Percentiles rank a stretch among this genome's conserved stretches.
Evolutionary conservation across 2,329 filamentous ascomycete species (phyloP).

Genomic region (Trichoderma brevicompactum): DNA sequence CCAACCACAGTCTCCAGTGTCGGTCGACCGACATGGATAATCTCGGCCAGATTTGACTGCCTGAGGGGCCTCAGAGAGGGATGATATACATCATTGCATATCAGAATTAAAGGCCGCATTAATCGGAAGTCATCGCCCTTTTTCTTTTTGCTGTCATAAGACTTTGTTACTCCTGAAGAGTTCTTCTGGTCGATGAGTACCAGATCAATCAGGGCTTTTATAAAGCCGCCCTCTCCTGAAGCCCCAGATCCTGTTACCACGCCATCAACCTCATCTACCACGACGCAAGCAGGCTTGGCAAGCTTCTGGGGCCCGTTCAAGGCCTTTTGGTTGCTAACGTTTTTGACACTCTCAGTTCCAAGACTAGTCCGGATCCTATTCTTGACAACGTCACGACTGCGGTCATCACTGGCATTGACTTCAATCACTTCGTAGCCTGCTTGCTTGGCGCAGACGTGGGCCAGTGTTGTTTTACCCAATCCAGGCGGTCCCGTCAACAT

Average conservation of each 20-base stretch:
- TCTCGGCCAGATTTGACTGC: constrained; percentile 83
- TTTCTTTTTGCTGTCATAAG: constrained; percentile 50
- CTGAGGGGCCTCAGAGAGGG: constrained; percentile 83
- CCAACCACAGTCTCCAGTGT: constrained; percentile 82
- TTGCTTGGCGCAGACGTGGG: constrained; percentile 93
- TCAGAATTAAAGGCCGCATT: constrained; percentile 85
- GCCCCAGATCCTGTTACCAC: constrained; percentile 79
- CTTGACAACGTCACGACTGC: constrained; percentile 86
- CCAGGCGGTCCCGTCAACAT: constrained; percentile 91
- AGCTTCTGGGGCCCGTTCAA: constrained; percentile 64
- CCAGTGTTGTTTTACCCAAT: constrained; percentile 92
- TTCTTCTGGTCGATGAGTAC: constrained; percentile 88
- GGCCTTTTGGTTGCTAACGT: constrained; percentile 65
- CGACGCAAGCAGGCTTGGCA: constrained; percentile 85
- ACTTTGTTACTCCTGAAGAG: constrained; percentile 38
- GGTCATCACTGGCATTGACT: constrained; percentile 96
- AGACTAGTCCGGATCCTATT: constrained; percentile 89
- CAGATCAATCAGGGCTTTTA: constrained; percentile 92
- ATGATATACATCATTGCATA: constrained; percentile 98
- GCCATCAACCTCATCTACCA: constrained; percentile 96
- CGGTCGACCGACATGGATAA: constrained; percentile 89
- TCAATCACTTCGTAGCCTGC: constrained; percentile 96
- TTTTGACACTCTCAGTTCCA: constrained; percentile 91
- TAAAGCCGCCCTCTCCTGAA: constrained; percentile 88
- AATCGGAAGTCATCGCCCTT: constrained; percentile 86